These are phyloP conservation scores for Plasmopara viticola DNA, from an alignment of 352 stramenopile species.

Conservation along the genomic window DNA sequence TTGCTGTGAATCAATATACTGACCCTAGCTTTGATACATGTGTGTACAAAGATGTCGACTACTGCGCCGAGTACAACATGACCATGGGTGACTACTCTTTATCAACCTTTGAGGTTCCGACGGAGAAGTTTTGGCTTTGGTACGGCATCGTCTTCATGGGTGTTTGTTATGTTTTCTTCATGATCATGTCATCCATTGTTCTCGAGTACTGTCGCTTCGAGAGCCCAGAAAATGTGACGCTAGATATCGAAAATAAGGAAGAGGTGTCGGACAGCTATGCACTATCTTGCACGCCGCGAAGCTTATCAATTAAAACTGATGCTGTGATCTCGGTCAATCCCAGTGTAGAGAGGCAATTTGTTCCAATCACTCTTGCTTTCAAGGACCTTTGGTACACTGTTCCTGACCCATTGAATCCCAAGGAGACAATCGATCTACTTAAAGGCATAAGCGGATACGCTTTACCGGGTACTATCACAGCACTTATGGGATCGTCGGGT, in stretches of 20 bases:
- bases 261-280: conserved; percentile 3
- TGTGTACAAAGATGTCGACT: conserved; percentile 13
- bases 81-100: conserved; percentile 20
- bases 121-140: conserved; percentile 19
- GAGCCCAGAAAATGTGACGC: conserved; percentile 17
- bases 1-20: conserved; percentile 23
- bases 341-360: neutral
- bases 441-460: conserved; percentile 7
- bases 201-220: conserved; percentile 16
- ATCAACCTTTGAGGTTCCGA: conserved; percentile 10
- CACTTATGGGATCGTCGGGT: conserved; percentile 6
- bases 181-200: conserved; percentile 16
- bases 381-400: conserved; percentile 6
- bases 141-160: conserved; percentile 16
- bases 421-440: conserved; percentile 5
- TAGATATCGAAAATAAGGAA: conserved; percentile 2
- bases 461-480: conserved; percentile 4
- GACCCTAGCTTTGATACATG: conserved; percentile 16
- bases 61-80: conserved; percentile 10
- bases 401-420: conserved; percentile 2
- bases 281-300: conserved; percentile 6
- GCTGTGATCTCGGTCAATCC: conserved; percentile 6
- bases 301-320: neutral
- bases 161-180: conserved; percentile 16
- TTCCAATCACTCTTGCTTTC: conserved; percentile 1